Conservation (phyloP, 257 asterid genomes). For the Echium plantagineum region DNA sequence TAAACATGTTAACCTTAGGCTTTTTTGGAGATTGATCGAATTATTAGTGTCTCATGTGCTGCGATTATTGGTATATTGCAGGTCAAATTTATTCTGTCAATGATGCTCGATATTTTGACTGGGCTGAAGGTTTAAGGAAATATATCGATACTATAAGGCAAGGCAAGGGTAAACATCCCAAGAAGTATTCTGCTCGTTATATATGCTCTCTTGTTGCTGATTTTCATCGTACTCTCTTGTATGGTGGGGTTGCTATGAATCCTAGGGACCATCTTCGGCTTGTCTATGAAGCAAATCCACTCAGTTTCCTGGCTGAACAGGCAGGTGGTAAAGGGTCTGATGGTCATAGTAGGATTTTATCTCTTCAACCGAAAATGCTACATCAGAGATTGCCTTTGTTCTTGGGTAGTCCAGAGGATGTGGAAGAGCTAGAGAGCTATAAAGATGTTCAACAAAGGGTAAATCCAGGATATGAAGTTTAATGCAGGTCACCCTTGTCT, state of each 20-base stretch:
- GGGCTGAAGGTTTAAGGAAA: slow-evolving; percentile 82
- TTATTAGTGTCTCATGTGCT: not conserved
- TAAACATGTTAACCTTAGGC: not conserved
- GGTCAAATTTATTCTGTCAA: slow-evolving; percentile 96
- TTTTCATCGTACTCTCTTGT: slow-evolving; percentile 81
- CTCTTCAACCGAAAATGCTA: slow-evolving; percentile 70
- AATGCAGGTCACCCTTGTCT: not conserved
- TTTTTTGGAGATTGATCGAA: not conserved
- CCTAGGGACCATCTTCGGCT: slow-evolving; percentile 96
- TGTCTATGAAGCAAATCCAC: slow-evolving; percentile 89
- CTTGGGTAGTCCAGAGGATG: slow-evolving; percentile 80
- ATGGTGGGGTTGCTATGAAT: slow-evolving; percentile 90
- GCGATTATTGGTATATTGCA: slow-evolving; percentile 12
- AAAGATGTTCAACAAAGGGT: slow-evolving; percentile 87
- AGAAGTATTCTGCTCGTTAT: slow-evolving; percentile 91
- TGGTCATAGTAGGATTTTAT: slow-evolving; percentile 63
- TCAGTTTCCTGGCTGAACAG: slow-evolving; percentile 81
- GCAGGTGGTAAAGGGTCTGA: slow-evolving; percentile 86
- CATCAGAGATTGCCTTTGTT: slow-evolving; percentile 87
- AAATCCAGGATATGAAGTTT: slow-evolving; percentile 88
- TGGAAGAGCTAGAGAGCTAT: slow-evolving; percentile 67
- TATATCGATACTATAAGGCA: slow-evolving; percentile 82
- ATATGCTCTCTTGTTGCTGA: slow-evolving; percentile 96
- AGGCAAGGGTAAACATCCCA: slow-evolving; percentile 72
- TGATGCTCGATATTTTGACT: slow-evolving; percentile 90